These are phyloP conservation scores for Colletotrichum tanaceti DNA, from an alignment of 2,329 filamentous ascomycete species.

Conservation along the genomic window DNA sequence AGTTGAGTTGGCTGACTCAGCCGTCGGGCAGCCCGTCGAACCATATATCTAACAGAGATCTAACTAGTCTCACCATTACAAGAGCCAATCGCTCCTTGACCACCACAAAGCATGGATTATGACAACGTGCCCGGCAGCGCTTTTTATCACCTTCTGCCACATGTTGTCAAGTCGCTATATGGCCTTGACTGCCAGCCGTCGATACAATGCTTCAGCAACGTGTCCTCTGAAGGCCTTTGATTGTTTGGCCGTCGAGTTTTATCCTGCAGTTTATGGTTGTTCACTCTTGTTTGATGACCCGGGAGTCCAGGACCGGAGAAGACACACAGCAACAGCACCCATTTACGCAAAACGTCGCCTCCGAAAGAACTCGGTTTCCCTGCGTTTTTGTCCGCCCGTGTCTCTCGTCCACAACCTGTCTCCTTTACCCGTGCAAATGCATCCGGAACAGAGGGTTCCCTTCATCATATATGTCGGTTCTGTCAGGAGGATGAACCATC, in stretches of 20 bases:
- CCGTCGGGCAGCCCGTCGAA: slow-evolving; percentile 13
- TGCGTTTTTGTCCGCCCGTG: neutral
- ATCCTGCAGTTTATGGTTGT: slow-evolving; percentile 30
- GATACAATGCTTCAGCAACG: neutral
- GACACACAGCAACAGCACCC: slow-evolving; percentile 26
- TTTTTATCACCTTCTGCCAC: neutral
- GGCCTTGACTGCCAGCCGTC: neutral
- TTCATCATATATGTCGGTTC: slow-evolving; percentile 1
- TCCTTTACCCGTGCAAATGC: neutral
- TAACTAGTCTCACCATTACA: slow-evolving; percentile 17
- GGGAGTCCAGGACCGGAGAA: slow-evolving; percentile 39
- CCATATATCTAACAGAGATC: slow-evolving; percentile 24
- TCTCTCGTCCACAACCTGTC: slow-evolving; percentile 1
- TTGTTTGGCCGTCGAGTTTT: slow-evolving; percentile 30
- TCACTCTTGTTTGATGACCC: slow-evolving; percentile 40
- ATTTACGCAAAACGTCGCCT: slow-evolving; percentile 6
- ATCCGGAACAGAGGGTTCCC: slow-evolving; percentile 5
- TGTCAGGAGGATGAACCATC: neutral
- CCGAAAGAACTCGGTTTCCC: slow-evolving; percentile 4
- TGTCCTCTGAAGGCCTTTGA: neutral
- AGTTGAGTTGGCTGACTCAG: slow-evolving; percentile 7
- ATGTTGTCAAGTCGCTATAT: neutral
- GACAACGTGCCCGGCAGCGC: slow-evolving; percentile 2
- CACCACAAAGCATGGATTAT: slow-evolving; percentile 1
- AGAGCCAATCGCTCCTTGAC: slow-evolving; percentile 22